Evolutionary conservation across 164 flowering plant species (phyloP), one percentile per base, ranked within the genome.

Genomic region (Dillenia turbinata): DNA sequence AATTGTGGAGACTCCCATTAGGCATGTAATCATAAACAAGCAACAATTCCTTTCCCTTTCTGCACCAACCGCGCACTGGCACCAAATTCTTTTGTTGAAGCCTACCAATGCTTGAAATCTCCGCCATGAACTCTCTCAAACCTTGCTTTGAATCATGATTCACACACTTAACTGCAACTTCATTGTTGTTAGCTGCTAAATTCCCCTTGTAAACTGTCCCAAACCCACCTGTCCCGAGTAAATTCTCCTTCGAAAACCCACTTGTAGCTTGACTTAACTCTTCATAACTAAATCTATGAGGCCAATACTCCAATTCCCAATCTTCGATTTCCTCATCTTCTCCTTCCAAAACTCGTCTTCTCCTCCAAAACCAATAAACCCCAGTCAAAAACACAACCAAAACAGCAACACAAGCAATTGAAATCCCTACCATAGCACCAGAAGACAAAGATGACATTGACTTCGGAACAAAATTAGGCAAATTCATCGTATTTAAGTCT

Each of bases 281-380:
- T 47, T 80, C 85, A 58, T 77, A 78, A 24, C 83, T 65, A 62
- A 81, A 85, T 62, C 89, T 61, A 54, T 83, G 89, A 14, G 89
- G 92, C 88, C 85, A 80, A 51, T 77, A 81, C 66, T 81, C 85
- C 13, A 82, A 65, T 56, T 86, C 89, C 88, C 92, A 85, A 16
- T 89, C 86, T 53, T 81, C 92, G 44, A 78, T 66, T 57, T 44
- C 70, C 15, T 67, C 69, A 10, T 74, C 74, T 44, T 71, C 78
- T 46, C 64, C 73, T 5, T 64, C 69, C n/a, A 55, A 55, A 17
- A 12, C 16, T 60, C 26, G 62, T 50, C 57, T 72, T 68, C 62
- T 71, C 61, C 78, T 55, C 79, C 80, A 75, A 56, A 65, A 64
- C 81, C 74, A 80, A 59, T 59, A 83, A 13, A 60, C 45, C 40